Evolutionary conservation across 2,329 filamentous ascomycete genomes (phyloP).

Genomic region (Colletotrichum lini): DNA sequence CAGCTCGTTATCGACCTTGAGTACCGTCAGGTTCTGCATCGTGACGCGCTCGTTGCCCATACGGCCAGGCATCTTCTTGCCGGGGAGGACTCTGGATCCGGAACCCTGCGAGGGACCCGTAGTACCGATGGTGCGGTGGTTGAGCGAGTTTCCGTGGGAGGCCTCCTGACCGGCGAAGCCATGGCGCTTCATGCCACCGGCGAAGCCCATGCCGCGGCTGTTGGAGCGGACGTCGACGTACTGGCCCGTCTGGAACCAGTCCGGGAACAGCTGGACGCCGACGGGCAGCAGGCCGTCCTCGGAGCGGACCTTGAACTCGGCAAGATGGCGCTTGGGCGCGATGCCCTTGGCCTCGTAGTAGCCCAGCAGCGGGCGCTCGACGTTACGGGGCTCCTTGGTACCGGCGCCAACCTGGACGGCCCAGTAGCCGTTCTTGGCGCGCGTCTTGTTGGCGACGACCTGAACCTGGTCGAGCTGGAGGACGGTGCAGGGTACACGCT

Average conservation of each 20-base stretch:
- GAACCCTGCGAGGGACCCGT: constrained; percentile 90
- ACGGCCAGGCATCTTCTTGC: constrained; percentile 97
- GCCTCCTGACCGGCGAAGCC: constrained; percentile 91
- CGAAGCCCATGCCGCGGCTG: constrained; percentile 91
- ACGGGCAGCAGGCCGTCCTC: constrained; percentile 81
- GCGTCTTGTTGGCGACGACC: constrained; percentile 89
- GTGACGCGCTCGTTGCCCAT: constrained; percentile 95
- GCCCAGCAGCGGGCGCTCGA: constrained; percentile 86
- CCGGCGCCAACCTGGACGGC: constrained; percentile 92
- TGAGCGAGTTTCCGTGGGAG: constrained; percentile 95
- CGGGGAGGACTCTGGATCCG: constrained; percentile 91
- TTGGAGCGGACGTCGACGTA: constrained; percentile 88
- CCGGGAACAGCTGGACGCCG: constrained; percentile 82
- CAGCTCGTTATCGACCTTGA: constrained; percentile 89
- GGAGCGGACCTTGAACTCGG: constrained; percentile 88
- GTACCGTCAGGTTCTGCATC: constrained; percentile 89
- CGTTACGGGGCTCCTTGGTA: constrained; percentile 79
- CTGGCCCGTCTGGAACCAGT: constrained; percentile 93
- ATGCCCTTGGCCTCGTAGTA: constrained; percentile 89
- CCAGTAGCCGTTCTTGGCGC: constrained; percentile 87
- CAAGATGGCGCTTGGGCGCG: constrained; percentile 85
- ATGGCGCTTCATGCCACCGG: constrained; percentile 97
- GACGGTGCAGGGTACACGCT: constrained; percentile 88
- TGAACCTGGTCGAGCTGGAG: constrained; percentile 94
- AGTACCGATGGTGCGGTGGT: constrained; percentile 93